phyloP scores from a whole-genome alignment of 257 asterid species.

The Echium plantagineum region DNA sequence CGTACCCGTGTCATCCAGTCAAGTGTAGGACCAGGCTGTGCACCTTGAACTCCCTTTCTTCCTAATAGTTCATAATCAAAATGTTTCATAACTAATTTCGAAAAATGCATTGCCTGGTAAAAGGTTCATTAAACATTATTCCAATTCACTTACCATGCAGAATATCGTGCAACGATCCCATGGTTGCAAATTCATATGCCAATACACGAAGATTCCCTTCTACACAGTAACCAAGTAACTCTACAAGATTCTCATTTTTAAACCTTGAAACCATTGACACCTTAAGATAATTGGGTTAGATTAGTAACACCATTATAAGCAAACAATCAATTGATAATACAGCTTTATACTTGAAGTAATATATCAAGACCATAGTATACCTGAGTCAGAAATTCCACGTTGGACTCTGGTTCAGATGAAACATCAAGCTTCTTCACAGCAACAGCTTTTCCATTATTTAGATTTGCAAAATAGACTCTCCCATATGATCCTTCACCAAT shows the following conservation, averaged over 20 bases:
- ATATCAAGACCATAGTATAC: neutral
- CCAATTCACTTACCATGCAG: neutral
- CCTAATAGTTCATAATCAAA: neutral
- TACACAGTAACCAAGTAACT: neutral
- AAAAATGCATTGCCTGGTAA: too few relatives aligned
- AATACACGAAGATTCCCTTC: neutral
- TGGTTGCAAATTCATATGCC: neutral
- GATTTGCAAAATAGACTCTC: neutral
- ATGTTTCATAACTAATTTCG: neutral
- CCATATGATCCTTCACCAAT: neutral
- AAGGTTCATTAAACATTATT: neutral
- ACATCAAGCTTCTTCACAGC: neutral
- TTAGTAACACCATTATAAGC: neutral
- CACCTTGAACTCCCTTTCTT: neutral
- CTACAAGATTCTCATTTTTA: neutral
- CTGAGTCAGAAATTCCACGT: neutral
- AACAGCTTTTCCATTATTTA: neutral
- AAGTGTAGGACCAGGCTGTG: neutral
- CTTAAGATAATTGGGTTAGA: neutral
- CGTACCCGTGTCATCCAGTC: neutral
- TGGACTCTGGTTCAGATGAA: neutral
- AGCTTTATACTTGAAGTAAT: neutral
- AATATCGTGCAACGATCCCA: neutral
- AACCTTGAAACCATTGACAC: neutral
- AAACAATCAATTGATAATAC: neutral